Conservation (phyloP, 495 filamentous ascomycete species). For the Podospora appendiculata region DNA sequence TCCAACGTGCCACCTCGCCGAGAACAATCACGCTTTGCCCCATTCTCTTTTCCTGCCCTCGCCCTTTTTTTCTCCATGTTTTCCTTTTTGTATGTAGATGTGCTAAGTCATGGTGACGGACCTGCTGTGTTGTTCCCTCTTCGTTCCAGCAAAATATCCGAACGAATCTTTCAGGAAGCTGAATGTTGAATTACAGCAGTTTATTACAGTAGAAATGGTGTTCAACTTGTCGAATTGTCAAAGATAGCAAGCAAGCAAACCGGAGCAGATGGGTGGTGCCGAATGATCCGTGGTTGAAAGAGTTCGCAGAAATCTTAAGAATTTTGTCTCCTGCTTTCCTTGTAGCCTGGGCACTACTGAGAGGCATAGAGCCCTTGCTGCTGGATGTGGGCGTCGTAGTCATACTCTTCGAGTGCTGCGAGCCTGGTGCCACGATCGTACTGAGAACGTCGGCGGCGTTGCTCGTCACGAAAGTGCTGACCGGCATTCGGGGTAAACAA, state of each 20-base stretch:
- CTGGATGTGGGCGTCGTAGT: constrained; percentile 30
- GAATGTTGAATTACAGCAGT: constrained; percentile 12
- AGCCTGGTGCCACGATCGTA: constrained; percentile 65
- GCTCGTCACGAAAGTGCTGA: constrained; percentile 66
- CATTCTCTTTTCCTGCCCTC: constrained; percentile 8
- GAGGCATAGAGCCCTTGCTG: constrained; percentile 21
- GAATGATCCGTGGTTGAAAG: constrained; percentile 1
- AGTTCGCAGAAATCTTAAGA: background rate
- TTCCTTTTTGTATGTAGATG: background rate
- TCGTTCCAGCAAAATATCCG: constrained; percentile 6
- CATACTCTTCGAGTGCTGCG: constrained; percentile 53
- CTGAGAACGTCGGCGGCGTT: constrained; percentile 68
- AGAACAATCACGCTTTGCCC: constrained; percentile 8
- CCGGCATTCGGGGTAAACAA: constrained; percentile 66
- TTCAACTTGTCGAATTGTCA: constrained; percentile 13
- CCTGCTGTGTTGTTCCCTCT: background rate
- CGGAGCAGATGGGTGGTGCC: background rate
- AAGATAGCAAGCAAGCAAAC: constrained; percentile 15
- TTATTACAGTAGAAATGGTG: constrained; percentile 16
- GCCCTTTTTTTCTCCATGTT: constrained; percentile 1
- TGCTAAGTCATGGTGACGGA: background rate
- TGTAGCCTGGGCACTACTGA: background rate
- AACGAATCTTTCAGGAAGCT: constrained; percentile 6
- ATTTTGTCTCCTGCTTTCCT: background rate
- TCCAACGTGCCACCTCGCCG: constrained; percentile 17